phyloP scores from a whole-genome alignment of 2,329 filamentous ascomycete genomes.

The Neofusicoccum sp. region DNA sequence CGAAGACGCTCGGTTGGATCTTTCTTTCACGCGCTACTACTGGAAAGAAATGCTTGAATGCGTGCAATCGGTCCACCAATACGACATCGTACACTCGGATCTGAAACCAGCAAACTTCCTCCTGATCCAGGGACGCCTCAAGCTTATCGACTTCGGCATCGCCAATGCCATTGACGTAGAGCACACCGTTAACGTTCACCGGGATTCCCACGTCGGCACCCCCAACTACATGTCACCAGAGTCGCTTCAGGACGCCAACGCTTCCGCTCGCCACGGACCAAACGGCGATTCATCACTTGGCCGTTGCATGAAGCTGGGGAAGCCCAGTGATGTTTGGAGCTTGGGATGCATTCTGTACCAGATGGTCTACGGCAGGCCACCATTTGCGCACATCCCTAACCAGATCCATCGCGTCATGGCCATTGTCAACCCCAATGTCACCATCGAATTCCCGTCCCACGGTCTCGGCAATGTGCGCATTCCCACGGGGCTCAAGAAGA shows the following conservation, averaged over 20 bases:
- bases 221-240: conserved; percentile 99
- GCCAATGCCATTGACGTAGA: conserved; percentile 96
- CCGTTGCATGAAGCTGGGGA: conserved; percentile 93
- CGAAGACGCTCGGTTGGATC: conserved; percentile 72
- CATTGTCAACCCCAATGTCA: conserved; percentile 77
- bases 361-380: conserved; percentile 96
- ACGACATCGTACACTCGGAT: conserved; percentile 95
- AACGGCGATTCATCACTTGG: conserved; percentile 46
- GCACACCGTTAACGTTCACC: conserved; percentile 95
- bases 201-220: conserved; percentile 92
- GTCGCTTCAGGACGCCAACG: conserved; percentile 85
- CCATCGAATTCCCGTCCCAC: conserved; percentile 70
- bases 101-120: conserved; percentile 98
- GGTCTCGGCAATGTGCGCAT: conserved; percentile 66
- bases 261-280: conserved; percentile 48
- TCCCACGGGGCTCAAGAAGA: conserved; percentile 58
- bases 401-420: conserved; percentile 84
- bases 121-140: conserved; percentile 83
- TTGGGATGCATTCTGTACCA: conserved; percentile 96
- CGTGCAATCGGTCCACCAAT: conserved; percentile 81
- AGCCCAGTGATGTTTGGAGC: conserved; percentile 95
- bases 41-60: conserved; percentile 99
- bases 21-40: conserved; percentile 92
- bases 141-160: conserved; percentile 98
- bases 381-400: conserved; percentile 89